Evolutionary conservation across 768 basidiomycete genomes (phyloP), one percentile per base, ranked within the genome.

Genomic region (Lactarius hengduanensis): DNA sequence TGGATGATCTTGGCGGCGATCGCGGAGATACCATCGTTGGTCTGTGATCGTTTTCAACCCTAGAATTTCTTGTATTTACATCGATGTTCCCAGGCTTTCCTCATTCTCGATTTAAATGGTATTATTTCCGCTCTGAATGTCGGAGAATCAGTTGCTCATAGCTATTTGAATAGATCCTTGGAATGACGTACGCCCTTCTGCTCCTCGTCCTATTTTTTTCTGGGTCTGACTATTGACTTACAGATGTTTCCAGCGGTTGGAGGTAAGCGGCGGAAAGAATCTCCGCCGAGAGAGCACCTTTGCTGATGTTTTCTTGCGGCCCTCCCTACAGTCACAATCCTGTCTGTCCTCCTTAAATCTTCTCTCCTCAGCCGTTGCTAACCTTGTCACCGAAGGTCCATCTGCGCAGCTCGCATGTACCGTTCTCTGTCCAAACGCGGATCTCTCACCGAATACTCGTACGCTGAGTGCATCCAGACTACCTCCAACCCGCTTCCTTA

Each of bases 371-470:
- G 28, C 18, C 10, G 22, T 5, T 34, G 38, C 9, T 58, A 54
- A 40, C 62, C 57, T 20, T 13, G 10, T 20, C 8, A 7, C 22
- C 1, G 18, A 36, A 66, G 65, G 34, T 40, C 57, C 13, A 66
- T 66, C 40, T 47, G 61, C 28, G 57, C 65, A 15, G 38, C 38
- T 40, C 38, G 38, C 38, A 40, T 40, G 38, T 40, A 40, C 15
- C 38, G 38, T 40, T 41, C 45, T n/a, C 30, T 66, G 38, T 62
- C 45, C 16, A 1, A 40, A 30, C 16, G 9, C 2, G 65, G 65
- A 10, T 53, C 56, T 20, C 22, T 66, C 57, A 66, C 65, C 15
- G 57, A 58, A 66, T 66, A 34, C 22, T 16, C 34, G 65, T 66
- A 54, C 61, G 65, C 53, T 16, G 34, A 26, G 18, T n/a, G 7